Conservation (phyloP, 257 asterid genomes). For the Haberlea rhodopensis region DNA sequence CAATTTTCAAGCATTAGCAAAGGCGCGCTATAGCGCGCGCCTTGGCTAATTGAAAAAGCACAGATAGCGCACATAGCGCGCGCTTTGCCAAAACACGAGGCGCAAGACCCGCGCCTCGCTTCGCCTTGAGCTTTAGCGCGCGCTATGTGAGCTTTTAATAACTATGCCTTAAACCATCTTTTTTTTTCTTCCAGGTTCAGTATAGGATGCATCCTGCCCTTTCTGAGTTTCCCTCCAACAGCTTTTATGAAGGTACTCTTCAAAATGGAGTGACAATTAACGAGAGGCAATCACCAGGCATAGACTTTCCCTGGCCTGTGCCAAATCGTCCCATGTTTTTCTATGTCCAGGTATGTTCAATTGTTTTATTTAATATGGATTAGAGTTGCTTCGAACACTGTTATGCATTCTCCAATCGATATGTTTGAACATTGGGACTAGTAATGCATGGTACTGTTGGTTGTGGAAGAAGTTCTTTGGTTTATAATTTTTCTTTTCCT, state of each 20-base stretch:
- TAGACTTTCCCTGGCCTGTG: slow-evolving; percentile 99
- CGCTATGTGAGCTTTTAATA: too few relatives aligned
- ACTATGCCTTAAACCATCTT: background rate
- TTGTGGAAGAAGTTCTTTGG: slow-evolving; percentile 20
- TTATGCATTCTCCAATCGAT: slow-evolving; percentile 10
- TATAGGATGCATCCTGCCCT: slow-evolving; percentile 99
- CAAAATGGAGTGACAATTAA: slow-evolving; percentile 95
- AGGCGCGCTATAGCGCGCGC: too few relatives aligned
- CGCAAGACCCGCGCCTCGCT: too few relatives aligned
- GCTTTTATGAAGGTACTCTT: slow-evolving; percentile 97
- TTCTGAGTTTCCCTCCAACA: slow-evolving; percentile 94
- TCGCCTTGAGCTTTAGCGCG: too few relatives aligned
- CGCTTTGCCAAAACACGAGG: too few relatives aligned
- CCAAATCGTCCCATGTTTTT: slow-evolving; percentile 98
- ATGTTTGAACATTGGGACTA: slow-evolving; percentile 11
- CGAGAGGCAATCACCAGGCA: slow-evolving; percentile 93
- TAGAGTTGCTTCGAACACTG: slow-evolving; percentile 12
- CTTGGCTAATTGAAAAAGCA: too few relatives aligned
- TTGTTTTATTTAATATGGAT: slow-evolving; percentile 18
- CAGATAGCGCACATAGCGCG: too few relatives aligned
- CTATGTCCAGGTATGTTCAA: slow-evolving; percentile 77
- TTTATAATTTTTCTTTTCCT: slow-evolving; percentile 6
- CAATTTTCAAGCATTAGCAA: too few relatives aligned
- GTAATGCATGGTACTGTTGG: background rate
- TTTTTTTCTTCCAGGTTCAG: slow-evolving; percentile 65